A percentile compares a stretch with the other conserved stretches of the same genome.
phyloP scores from a whole-genome alignment of 139 green algal species.

The Trebouxia sp. region DNA sequence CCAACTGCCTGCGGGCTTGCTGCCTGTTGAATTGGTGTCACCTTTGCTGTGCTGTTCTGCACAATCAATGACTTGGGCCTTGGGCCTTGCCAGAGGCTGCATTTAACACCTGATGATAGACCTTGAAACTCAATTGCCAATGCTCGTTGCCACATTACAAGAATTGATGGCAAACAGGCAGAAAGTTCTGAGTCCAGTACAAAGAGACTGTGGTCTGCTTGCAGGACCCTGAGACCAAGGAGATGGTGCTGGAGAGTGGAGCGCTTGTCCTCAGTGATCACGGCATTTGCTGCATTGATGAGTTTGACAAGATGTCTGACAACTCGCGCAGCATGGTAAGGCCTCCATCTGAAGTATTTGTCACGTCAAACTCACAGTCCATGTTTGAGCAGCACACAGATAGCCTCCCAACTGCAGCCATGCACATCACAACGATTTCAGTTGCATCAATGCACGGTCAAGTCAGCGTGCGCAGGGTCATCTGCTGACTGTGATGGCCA shows the following conservation, averaged over 20 bases:
- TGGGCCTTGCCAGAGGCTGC: too few species aligned
- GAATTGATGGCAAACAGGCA: neutral
- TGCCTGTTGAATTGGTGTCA: too few species aligned
- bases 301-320: constrained; percentile 99
- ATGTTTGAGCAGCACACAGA: neutral
- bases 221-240: constrained; percentile 84
- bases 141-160: too few species aligned
- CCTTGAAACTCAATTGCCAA: too few species aligned
- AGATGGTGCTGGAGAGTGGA: constrained; percentile 96
- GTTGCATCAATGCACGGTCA: too few species aligned
- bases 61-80: too few species aligned
- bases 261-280: constrained; percentile 93
- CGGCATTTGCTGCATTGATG: constrained; percentile 98
- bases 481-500: neutral
- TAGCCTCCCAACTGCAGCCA: too few species aligned
- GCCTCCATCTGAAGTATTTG: neutral
- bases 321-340: constrained; percentile 82
- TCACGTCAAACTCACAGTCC: neutral
- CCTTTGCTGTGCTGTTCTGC: too few species aligned
- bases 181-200: too few species aligned
- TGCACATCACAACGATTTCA: too few species aligned
- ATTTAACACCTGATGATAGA: too few species aligned
- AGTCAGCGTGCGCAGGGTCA: neutral
- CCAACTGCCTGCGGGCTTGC: too few species aligned
- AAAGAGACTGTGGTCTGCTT: neutral